phyloP scores from a whole-genome alignment of 306 rosid species.

The Prunus dulcis region DNA sequence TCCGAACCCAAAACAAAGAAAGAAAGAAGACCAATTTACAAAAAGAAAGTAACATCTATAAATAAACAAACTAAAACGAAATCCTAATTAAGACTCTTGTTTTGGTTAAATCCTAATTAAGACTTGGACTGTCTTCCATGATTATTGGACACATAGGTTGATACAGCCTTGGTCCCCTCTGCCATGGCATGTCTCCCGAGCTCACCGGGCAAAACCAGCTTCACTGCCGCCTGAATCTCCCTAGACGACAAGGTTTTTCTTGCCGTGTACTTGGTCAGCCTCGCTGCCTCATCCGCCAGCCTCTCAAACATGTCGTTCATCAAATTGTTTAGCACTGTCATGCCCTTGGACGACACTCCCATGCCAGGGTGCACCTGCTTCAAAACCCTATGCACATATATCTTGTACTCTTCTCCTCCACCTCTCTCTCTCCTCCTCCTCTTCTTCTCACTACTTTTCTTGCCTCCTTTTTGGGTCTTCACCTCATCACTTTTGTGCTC shows the following conservation, averaged over 20 bases:
- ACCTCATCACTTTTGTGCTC: not conserved
- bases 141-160: constrained; percentile 24
- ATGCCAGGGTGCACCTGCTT: constrained; percentile 80
- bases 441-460: constrained; percentile 8
- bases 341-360: constrained; percentile 55
- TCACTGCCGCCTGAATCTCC: constrained; percentile 69
- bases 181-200: constrained; percentile 71
- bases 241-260: constrained; percentile 42
- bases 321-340: constrained; percentile 57
- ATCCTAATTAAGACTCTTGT: not conserved
- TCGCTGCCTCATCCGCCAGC: constrained; percentile 56
- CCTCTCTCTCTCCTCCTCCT: constrained; percentile 17
- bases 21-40: not conserved
- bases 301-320: constrained; percentile 87
- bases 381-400: constrained; percentile 61
- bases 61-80: not conserved
- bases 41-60: not conserved
- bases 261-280: constrained; percentile 38
- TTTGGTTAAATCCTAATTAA: not conserved
- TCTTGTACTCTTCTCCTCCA: constrained; percentile 51
- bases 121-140: not conserved
- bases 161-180: constrained; percentile 63
- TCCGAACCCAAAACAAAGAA: not conserved
- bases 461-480: not conserved
- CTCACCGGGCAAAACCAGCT: constrained; percentile 60